These are phyloP conservation scores for Termitomyces titanicus DNA, from an alignment of 768 basidiomycete genomes.

Conservation along the genomic window DNA sequence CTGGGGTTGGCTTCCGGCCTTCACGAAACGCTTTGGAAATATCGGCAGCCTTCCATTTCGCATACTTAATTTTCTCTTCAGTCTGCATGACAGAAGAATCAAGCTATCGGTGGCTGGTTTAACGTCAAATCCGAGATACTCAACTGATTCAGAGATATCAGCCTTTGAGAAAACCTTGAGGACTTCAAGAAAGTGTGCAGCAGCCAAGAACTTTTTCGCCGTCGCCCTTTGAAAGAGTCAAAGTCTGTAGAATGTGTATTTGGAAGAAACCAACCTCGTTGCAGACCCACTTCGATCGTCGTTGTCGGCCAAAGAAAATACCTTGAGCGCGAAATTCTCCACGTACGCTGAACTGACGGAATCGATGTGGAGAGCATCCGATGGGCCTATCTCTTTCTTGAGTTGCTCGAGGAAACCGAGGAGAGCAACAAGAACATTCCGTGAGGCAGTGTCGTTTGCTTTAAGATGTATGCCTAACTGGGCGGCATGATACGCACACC, in stretches of 20 bases:
- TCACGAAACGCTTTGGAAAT: constrained; percentile 95
- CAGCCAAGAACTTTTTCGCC: constrained; percentile 92
- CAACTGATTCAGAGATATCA: constrained; percentile 46
- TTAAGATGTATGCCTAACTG: constrained; percentile 81
- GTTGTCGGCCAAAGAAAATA: constrained; percentile 88
- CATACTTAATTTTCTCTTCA: constrained; percentile 86
- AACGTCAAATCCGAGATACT: constrained; percentile 32
- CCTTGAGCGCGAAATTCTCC: constrained; percentile 89
- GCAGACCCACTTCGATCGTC: constrained; percentile 81
- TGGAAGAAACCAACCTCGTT: constrained; percentile 55
- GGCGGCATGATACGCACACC: constrained; percentile 95
- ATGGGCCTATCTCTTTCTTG: constrained; percentile 69
- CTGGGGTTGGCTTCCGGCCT: constrained; percentile 78
- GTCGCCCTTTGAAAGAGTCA: constrained; percentile 55
- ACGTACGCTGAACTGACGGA: constrained; percentile 83
- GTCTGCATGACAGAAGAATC: constrained; percentile 40
- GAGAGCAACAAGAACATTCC: constrained; percentile 67
- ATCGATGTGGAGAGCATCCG: constrained; percentile 83
- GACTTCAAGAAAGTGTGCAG: constrained; percentile 92
- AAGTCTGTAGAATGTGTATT: not conserved
- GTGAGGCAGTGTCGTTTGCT: constrained; percentile 58
- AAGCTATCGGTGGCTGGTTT: not conserved
- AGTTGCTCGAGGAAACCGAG: constrained; percentile 76
- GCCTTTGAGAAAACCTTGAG: constrained; percentile 69
- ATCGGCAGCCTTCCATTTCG: constrained; percentile 97